phyloP scores from a whole-genome alignment of 495 filamentous ascomycete genomes.

The Penicillium alfredii region DNA sequence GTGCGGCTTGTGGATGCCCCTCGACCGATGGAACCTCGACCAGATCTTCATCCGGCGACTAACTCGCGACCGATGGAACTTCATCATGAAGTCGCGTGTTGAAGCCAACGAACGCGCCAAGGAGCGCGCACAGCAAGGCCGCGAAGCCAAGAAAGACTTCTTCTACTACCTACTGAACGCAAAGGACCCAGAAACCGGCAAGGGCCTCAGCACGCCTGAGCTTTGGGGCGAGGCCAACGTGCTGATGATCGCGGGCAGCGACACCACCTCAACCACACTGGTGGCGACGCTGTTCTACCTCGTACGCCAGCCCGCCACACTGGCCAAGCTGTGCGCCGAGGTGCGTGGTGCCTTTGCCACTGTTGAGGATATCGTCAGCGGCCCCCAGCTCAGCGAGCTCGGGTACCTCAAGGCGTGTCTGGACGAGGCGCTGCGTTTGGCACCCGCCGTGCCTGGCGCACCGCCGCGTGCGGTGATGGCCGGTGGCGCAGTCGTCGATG shows the following conservation, averaged over 20 bases:
- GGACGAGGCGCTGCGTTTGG: constrained; percentile 60
- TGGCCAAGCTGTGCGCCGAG: constrained; percentile 43
- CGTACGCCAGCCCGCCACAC: constrained; percentile 39
- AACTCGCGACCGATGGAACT: constrained; percentile 52
- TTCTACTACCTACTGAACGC: constrained; percentile 55
- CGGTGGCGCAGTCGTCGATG: constrained; percentile 50
- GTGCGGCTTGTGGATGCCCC: constrained; percentile 55
- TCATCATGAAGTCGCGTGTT: constrained; percentile 53
- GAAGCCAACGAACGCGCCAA: constrained; percentile 52
- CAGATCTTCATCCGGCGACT: constrained; percentile 54
- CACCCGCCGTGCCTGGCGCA: constrained; percentile 53
- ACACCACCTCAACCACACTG: constrained; percentile 54
- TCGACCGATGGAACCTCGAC: constrained; percentile 50
- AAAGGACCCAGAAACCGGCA: constrained; percentile 54
- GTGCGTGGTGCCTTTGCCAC: constrained; percentile 45
- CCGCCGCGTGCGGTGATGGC: constrained; percentile 52
- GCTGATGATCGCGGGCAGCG: constrained; percentile 51
- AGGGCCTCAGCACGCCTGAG: constrained; percentile 59
- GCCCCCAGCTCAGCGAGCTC: constrained; percentile 42
- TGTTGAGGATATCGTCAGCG: constrained; percentile 51
- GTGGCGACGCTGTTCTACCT: constrained; percentile 60
- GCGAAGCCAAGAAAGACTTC: constrained; percentile 59
- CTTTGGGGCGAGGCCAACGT: constrained; percentile 68
- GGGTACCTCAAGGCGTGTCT: constrained; percentile 56
- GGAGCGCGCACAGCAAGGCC: constrained; percentile 37